phyloP scores from a whole-genome alignment of 192 early-diverging fungal species.

The Phlyctochytrium arcticum region DNA sequence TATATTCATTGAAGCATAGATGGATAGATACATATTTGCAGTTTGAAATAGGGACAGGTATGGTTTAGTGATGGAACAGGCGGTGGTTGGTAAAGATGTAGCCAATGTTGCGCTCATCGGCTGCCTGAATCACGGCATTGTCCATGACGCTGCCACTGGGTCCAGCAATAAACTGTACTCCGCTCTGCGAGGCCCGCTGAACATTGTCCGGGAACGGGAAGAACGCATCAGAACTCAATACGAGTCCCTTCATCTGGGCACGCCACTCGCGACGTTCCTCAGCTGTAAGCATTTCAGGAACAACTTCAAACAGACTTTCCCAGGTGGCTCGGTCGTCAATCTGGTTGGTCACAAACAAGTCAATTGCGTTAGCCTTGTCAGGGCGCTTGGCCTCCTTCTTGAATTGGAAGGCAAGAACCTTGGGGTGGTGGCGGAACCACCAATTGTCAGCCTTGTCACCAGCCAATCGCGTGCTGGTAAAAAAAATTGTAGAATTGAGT shows the following conservation, averaged over 20 bases:
- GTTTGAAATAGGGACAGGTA: no score
- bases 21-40: no score
- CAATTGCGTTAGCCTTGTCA: conserved; percentile 96
- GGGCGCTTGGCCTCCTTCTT: conserved; percentile 85
- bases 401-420: conserved; percentile 84
- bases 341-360: conserved; percentile 87
- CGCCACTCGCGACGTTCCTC: conserved; percentile 78
- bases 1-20: no score
- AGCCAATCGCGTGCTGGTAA: conserved; percentile 79
- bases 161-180: conserved; percentile 85
- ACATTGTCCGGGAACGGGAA: conserved; percentile 99
- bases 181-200: conserved; percentile 75
- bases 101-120: conserved; percentile 78
- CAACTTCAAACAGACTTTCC: conserved; percentile 73
- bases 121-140: conserved; percentile 71
- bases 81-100: conserved; percentile 83
- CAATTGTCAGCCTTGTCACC: conserved; percentile 99
- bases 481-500: background rate
- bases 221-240: conserved; percentile 95
- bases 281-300: conserved; percentile 75
- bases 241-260: conserved; percentile 64
- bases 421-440: conserved; percentile 97
- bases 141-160: conserved; percentile 92
- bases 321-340: conserved; percentile 77
- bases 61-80: conserved; percentile 94